These are phyloP conservation scores for Leucocoprinus leucothites DNA, from an alignment of 768 basidiomycete species.

Conservation along the genomic window DNA sequence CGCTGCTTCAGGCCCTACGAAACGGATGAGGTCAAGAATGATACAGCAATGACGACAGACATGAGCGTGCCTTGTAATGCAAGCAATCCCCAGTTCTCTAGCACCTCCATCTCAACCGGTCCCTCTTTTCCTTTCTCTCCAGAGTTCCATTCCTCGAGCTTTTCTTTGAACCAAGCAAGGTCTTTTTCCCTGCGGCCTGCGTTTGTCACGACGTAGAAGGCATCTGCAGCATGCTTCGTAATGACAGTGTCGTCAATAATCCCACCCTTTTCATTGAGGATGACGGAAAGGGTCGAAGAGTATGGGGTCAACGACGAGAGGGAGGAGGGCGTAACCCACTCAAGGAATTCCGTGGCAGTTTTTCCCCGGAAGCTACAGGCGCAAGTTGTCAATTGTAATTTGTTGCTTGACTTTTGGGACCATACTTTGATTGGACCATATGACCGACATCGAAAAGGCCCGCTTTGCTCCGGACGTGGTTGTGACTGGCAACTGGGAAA, in stretches of 20 bases:
- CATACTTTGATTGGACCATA: constrained; percentile 92
- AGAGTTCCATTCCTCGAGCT: constrained; percentile 77
- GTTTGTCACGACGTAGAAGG: constrained; percentile 96
- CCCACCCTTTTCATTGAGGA: constrained; percentile 86
- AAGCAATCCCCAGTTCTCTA: constrained; percentile 84
- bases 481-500: constrained; percentile 78
- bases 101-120: constrained; percentile 73
- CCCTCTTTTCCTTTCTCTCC: constrained; percentile 48
- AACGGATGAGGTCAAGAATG: background rate
- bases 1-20: constrained; percentile 76
- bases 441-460: constrained; percentile 98
- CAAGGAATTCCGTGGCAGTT: constrained; percentile 76
- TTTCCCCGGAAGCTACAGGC: constrained; percentile 76
- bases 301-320: constrained; percentile 65
- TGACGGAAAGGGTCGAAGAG: constrained; percentile 81
- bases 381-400: constrained; percentile 3
- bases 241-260: constrained; percentile 97
- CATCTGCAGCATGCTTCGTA: constrained; percentile 74
- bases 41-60: background rate
- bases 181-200: constrained; percentile 85
- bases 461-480: constrained; percentile 76
- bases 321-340: constrained; percentile 88
- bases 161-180: constrained; percentile 68
- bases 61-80: constrained; percentile 78
- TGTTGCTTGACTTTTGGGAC: background rate